These are phyloP conservation scores for Eucalyptus virginea DNA, from an alignment of 345 rosid species.

Conservation along the genomic window DNA sequence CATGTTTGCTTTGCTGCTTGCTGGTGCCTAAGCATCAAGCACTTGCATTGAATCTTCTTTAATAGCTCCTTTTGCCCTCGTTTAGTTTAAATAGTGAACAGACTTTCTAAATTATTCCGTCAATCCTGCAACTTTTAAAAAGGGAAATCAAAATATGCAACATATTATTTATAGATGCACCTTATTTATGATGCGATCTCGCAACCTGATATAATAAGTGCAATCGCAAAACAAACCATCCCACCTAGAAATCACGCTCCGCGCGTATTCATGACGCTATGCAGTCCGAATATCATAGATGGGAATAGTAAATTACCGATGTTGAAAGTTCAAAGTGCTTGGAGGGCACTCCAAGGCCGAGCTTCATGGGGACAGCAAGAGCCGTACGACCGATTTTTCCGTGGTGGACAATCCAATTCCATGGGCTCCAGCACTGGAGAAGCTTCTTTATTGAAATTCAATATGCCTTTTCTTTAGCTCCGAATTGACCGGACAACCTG, in stretches of 20 bases:
- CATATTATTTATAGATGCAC: accelerated
- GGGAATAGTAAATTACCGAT: neutral
- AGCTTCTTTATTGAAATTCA: neutral
- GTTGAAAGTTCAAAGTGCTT: neutral
- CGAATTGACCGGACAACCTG: neutral
- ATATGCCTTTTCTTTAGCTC: neutral
- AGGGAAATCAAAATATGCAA: accelerated
- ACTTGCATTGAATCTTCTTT: neutral
- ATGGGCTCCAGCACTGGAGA: neutral
- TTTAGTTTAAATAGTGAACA: accelerated
- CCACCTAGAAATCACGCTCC: neutral
- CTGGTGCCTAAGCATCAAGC: neutral
- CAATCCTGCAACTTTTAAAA: accelerated
- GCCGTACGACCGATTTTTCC: neutral
- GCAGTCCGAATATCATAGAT: neutral
- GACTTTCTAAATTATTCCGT: neutral
- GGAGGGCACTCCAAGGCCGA: neutral
- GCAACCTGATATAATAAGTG: accelerated
- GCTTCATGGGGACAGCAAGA: neutral
- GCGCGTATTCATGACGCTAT: neutral
- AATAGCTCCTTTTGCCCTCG: accelerated
- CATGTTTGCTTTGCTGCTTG: neutral
- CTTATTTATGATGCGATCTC: neutral
- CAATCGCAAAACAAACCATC: neutral
- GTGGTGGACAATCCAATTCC: neutral